phyloP scores from a whole-genome alignment of 441 rosid species.

The Pelargonium fulgidum region DNA sequence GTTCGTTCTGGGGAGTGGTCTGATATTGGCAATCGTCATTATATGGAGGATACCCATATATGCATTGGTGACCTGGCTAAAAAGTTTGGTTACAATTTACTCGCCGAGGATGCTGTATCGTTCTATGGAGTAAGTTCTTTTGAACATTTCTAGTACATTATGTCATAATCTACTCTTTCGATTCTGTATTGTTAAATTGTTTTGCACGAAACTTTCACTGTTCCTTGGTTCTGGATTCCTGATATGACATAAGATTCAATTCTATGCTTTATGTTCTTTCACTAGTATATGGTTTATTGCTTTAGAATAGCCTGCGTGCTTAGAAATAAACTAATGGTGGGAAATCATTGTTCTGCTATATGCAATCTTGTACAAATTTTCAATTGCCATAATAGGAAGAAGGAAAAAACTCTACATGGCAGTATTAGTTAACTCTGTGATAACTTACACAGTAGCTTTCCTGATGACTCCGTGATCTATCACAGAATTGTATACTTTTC shows the following conservation, averaged over 20 bases:
- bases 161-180: not conserved
- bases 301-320: not conserved
- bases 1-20: conserved; percentile 66
- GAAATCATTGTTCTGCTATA: too few relatives aligned
- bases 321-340: not conserved
- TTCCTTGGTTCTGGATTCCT: not conserved
- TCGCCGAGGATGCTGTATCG: conserved; percentile 35
- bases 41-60: conserved; percentile 61
- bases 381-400: not conserved
- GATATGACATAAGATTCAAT: not conserved
- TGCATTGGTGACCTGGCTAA: conserved; percentile 52
- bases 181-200: not conserved
- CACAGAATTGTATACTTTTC: conserved; percentile 2
- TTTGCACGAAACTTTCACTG: not conserved
- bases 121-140: conserved; percentile 55
- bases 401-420: not conserved
- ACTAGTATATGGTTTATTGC: conserved; percentile 3
- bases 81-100: conserved; percentile 36
- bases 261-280: not conserved
- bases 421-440: not conserved
- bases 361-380: not conserved
- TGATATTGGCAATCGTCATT: conserved; percentile 42
- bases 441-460: not conserved
- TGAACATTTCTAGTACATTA: not conserved
- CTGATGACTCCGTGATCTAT: not conserved